Evolutionary conservation across 306 rosid species (phyloP), one percentile per base, ranked within the genome.

Genomic region (Trifolium pratense): DNA sequence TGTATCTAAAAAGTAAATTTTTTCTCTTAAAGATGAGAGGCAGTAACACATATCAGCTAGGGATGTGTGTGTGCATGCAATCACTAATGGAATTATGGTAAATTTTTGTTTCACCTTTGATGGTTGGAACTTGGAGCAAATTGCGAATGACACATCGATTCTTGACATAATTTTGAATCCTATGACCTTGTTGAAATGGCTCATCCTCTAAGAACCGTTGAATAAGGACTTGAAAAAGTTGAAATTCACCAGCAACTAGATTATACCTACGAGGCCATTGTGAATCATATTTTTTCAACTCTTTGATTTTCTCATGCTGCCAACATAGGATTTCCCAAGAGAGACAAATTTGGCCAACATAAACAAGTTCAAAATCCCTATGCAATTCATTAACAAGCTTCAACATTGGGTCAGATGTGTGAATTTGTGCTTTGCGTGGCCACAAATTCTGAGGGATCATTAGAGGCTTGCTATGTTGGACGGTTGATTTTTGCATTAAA

Each of bases 321-420:
- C 99, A 95, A 57, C 86, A 89, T 9, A 95, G 85, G 56, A 95
- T 84, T 64, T 95, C 99, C 99, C 99, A 95, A 1, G 97, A 90
- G 59, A 95, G 99, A 71, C 99, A 95, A 84, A 86, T 59, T 46
- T 95, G 97, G 1, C 97, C 99, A 11, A 95, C 96, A 76, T 95
- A 95, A 5, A 91, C 91, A 75, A 86, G 71, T 81, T 95, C 99
- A 71, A 95, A 77, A 53, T 95, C 96, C 71, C 85, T 76, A n/a
- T 87, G 79, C 61, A 91, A 61, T 75, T 91, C 97, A 75, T 81
- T 77, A 16, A 84, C 82, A 72, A 87, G 69, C 66, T 86, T 87
- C 51, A 67, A 37, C 70, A 80, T 46, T 65, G 92, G 89, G 6
- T 88, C 89, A 57, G 59, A 69, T 23, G 36, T 68, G 42, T 23